Evolutionary conservation across 257 asterid species (phyloP), one percentile per base, ranked within the genome.

Genomic region (Solanum piurae): DNA sequence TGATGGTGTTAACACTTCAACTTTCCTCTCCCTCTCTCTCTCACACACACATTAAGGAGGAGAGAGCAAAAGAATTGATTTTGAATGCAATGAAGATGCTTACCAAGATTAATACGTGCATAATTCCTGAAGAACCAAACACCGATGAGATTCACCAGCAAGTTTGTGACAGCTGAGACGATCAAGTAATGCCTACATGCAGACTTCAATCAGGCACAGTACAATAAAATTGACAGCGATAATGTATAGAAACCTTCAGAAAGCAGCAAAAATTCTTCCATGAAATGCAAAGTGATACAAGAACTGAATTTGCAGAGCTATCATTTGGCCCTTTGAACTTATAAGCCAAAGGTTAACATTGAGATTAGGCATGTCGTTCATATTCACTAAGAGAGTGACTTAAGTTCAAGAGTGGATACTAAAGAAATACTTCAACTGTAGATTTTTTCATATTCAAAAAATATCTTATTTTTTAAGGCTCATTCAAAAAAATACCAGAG

Each of bases 101-200:
- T 88, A 95, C 99, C 98, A 84, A 97, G 94, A 91, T 88, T 97
- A 90, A 95, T 88, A 87, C 99, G 97, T 80, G 98, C 99, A 91
- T 97, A 97, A 90, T 92, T 95, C 90, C 98, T 92, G 92, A 95
- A 97, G 95, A 94, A 97, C 99, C 98, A 95, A 90, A 96, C 98
- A 83, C 98, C 99, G 89, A 96, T 95, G 90, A 95, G 98, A 91
- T 96, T 96, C 90, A 96, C 99, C 91, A 95, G 92, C 94, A 96
- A 92, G 91, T 96, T 96, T 62, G 98, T 93, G 86, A 95, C 95
- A 89, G 99, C 98, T 46, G 99, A 96, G 92, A 95, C 87, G 88
- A 95, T 94, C 96, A 95, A 89, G 91, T 96, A 96, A 92, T 96
- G 99, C 99, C 99, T 96, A 87, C 69, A 87, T 87, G 72, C 12